A percentile compares a stretch with the other conserved stretches of the same genome.
Conservation (phyloP, 2,329 filamentous ascomycete genomes). For the Aspergillus novofumigatus region DNA sequence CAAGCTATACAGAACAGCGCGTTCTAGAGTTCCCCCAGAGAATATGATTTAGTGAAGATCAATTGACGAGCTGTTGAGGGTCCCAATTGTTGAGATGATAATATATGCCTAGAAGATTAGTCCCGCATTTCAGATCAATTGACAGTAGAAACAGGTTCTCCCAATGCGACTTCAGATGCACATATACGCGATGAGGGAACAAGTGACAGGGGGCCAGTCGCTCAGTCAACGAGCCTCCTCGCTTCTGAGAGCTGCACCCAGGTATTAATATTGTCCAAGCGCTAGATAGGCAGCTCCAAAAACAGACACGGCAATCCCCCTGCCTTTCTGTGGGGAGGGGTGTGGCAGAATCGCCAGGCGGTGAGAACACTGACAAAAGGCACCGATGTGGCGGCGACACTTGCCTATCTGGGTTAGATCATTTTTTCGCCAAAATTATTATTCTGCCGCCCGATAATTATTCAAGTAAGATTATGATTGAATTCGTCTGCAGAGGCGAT, state of each 20-base stretch:
- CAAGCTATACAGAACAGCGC: constrained; percentile 2
- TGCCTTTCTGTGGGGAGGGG: constrained; percentile 29
- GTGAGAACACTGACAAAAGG: constrained; percentile 7
- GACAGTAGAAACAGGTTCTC: background rate
- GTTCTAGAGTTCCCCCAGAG: constrained; percentile 2
- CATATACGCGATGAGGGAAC: background rate
- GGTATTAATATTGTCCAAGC: background rate
- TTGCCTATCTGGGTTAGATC: constrained; percentile 26
- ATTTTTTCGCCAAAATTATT: constrained; percentile 16
- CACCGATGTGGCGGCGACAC: constrained; percentile 17
- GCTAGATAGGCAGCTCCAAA: background rate
- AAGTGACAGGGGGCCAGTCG: background rate
- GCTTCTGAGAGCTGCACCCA: background rate
- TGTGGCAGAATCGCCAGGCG: constrained; percentile 12
- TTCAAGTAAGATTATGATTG: constrained; percentile 16
- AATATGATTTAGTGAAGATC: background rate
- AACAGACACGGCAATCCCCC: background rate
- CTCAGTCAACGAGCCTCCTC: background rate
- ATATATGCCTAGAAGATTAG: constrained; percentile 9
- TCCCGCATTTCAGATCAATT: constrained; percentile 7
- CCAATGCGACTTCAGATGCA: background rate
- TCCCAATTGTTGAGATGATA: background rate
- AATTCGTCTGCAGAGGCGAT: constrained; percentile 6
- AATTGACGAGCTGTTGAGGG: background rate
- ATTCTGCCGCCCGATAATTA: constrained; percentile 3